Base-by-base conservation (phyloP, 805 yeast genomes). In the Candida koratica region DNA sequence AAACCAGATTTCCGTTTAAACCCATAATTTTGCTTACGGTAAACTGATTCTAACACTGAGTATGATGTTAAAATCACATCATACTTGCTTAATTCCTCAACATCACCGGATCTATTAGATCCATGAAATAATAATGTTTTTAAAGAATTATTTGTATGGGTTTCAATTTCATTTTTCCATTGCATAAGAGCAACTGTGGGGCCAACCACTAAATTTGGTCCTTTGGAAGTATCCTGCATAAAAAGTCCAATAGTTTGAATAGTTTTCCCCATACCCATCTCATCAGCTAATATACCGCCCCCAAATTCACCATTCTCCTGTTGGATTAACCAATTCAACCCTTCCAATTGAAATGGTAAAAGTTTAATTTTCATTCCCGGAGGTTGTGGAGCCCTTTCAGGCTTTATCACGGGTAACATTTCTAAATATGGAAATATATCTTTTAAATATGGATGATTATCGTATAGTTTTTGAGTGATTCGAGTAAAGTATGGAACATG, bases 191-290 rank as follows among this genome's bases (percentile, higher is more conserved):
- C 97, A n/a, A 93, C 98, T 0, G 98, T 90, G 0, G 99, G 99
- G 0, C 97, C 97, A 13, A 93, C 84, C 4, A 93, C 97, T 42
- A 93, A 63, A 46, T 81, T 85, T 7, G 97, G 97, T 8, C 76
- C 64, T 46, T 78, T 80, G 0, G 64, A 51, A 33, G 70, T 54
- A 56, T 87, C 94, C 31, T 70, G 58, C 78, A 89, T 77, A 52
- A 93, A 75, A 29, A 93, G 61, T 0, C 94, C 93, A 43, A 93
- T 90, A 25, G 96, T 90, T 61, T 93, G 98, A 33, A 93, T 89
- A 0, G 99, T 93, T 52, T 93, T 93, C 44, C 99, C 99, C 97
- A 93, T 90, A 24, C 99, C 99, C 99, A 93, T 93, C 60, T 93
- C 99, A 65, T 93, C 99, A 4, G 98, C 97, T 31, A 93, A 65